These are phyloP conservation scores for Kentomonas sorsogonicus DNA, from an alignment of 208 protist genomes.

Conservation along the genomic window DNA sequence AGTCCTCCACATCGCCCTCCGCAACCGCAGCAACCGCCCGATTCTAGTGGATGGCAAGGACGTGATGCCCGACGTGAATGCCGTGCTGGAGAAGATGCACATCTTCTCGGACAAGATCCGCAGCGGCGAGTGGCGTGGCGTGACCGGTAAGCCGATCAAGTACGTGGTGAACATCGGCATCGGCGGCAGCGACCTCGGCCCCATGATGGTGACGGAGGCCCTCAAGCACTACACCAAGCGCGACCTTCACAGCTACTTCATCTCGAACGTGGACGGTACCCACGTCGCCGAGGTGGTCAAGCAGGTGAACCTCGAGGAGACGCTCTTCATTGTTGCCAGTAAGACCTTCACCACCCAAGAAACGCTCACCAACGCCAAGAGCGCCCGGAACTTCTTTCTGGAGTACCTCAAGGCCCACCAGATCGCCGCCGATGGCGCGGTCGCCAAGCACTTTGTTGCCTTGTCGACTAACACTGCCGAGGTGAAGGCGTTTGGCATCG, in stretches of 20 bases:
- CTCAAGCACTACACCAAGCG: conserved; percentile 85
- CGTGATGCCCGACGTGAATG: conserved; percentile 92
- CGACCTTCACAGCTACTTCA: conserved; percentile 86
- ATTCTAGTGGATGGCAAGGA: conserved; percentile 92
- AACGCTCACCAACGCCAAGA: conserved; percentile 95
- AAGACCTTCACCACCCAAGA: conserved; percentile 98
- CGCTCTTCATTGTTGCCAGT: conserved; percentile 95
- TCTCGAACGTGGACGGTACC: conserved; percentile 97
- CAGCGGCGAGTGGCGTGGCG: conserved; percentile 91
- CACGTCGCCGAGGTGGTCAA: conserved; percentile 91
- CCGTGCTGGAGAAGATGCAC: conserved; percentile 91
- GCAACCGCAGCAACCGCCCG: conserved; percentile 87
- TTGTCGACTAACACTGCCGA: conserved; percentile 93
- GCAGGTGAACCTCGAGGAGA: conserved; percentile 86
- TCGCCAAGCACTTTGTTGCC: conserved; percentile 97
- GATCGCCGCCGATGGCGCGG: conserved; percentile 40
- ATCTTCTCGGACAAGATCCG: conserved; percentile 84
- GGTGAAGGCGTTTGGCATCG: conserved; percentile 94
- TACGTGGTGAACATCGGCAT: conserved; percentile 98
- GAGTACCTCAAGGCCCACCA: conserved; percentile 37
- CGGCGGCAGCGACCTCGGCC: conserved; percentile 95
- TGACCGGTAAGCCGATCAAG: conserved; percentile 91
- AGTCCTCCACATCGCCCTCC: conserved; percentile 95
- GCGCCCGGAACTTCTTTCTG: conserved; percentile 87
- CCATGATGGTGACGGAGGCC: conserved; percentile 93